Conservation (phyloP, 179 eudicot genomes). For the Silene noctiflora region DNA sequence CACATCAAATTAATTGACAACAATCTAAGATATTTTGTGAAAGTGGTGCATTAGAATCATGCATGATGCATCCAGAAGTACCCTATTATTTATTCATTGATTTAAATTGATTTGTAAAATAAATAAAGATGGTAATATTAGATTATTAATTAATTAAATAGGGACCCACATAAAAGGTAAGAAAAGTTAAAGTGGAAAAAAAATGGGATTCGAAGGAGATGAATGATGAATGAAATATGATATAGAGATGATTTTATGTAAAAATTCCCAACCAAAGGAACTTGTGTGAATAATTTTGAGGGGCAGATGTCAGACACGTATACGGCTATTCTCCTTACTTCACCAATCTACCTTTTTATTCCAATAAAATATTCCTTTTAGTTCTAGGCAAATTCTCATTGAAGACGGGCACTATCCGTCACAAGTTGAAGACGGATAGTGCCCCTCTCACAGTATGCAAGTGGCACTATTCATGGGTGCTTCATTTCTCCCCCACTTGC, state of each 20-base stretch:
- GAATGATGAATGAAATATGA: no score
- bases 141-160: no score
- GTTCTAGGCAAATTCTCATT: no score
- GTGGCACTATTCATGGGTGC: no score
- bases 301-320: conserved; percentile 35
- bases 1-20: neutral
- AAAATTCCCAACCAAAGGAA: conserved; percentile 27
- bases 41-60: conserved; percentile 2
- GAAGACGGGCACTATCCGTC: no score
- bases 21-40: neutral
- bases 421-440: no score
- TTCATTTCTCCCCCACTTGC: no score
- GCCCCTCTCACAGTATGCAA: no score
- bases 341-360: conserved; percentile 16
- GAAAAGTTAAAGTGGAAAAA: conserved; percentile 19
- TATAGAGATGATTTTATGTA: conserved; percentile 21
- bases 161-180: conserved; percentile 13
- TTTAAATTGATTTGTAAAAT: neutral
- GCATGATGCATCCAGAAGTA: neutral
- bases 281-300: conserved; percentile 10
- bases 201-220: conserved; percentile 24
- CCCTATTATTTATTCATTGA: neutral
- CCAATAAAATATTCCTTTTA: neutral
- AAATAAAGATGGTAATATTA: neutral
- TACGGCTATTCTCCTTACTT: conserved; percentile 36